Conservation (phyloP, 1,139 yeast species). For the Entelexis sorbosivorans region DNA sequence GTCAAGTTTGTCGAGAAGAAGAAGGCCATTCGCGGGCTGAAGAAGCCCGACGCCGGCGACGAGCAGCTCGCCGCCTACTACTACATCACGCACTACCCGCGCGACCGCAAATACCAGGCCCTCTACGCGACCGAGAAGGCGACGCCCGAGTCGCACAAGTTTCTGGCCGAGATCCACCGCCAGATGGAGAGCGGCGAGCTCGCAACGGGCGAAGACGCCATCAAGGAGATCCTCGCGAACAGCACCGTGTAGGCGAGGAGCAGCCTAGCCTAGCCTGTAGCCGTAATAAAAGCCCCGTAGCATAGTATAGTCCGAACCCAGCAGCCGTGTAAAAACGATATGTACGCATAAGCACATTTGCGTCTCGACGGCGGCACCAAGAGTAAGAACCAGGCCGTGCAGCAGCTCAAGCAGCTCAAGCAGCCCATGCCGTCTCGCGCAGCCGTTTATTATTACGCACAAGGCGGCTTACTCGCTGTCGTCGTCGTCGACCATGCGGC, state of each 20-base stretch:
- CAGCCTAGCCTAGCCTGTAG: too few species aligned
- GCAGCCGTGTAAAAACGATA: too few species aligned
- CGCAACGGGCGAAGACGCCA: constrained; percentile 13
- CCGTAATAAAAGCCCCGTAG: too few species aligned
- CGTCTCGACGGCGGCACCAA: too few species aligned
- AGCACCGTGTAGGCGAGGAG: neutral
- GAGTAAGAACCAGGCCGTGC: too few species aligned
- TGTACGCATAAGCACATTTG: too few species aligned
- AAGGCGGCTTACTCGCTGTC: constrained; percentile 25
- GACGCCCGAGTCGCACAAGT: constrained; percentile 18
- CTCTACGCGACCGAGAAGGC: constrained; percentile 37
- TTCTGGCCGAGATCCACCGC: constrained; percentile 9
- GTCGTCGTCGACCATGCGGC: constrained; percentile 24
- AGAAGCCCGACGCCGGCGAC: constrained; percentile 46
- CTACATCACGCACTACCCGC: constrained; percentile 70
- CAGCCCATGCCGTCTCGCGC: too few species aligned
- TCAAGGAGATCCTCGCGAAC: constrained; percentile 1
- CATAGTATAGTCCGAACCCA: too few species aligned
- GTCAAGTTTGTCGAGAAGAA: constrained; percentile 83
- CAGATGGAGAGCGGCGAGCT: constrained; percentile 16
- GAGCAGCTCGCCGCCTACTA: constrained; percentile 46
- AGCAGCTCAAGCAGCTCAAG: too few species aligned
- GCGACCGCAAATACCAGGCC: constrained; percentile 67
- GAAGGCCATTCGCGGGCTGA: constrained; percentile 69
- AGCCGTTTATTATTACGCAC: too few species aligned